A percentile compares a stretch with the other conserved stretches of the same genome.
Conservation (phyloP, 257 asterid genomes). For the Salvia splendens region DNA sequence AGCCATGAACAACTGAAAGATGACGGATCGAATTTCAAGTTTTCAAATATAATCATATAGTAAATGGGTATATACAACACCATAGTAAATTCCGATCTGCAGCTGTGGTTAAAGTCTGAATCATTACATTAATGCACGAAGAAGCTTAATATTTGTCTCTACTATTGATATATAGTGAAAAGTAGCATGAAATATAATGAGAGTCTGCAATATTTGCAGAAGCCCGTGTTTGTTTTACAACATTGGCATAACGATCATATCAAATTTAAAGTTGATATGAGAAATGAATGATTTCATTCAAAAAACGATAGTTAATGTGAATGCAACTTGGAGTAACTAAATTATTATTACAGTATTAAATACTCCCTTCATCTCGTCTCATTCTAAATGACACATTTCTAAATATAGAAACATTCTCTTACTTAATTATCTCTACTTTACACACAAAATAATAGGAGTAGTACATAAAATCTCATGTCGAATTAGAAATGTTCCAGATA, state of each 20-base stretch:
- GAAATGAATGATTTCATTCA: slow-evolving; percentile 4
- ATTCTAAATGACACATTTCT: no score
- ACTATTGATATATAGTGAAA: neutral
- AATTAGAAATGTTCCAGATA: no score
- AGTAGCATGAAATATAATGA: neutral
- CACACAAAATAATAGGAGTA: no score
- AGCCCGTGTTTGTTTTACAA: slow-evolving; percentile 3
- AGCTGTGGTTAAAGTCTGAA: neutral
- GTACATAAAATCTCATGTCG: no score
- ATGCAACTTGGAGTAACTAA: neutral
- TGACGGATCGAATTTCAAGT: neutral
- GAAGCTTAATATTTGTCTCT: slow-evolving; percentile 12
- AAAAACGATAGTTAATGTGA: neutral
- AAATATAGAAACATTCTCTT: no score
- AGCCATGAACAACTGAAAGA: neutral
- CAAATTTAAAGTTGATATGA: slow-evolving; percentile 17
- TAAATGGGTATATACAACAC: neutral
- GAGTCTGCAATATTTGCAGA: slow-evolving; percentile 21
- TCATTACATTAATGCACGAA: slow-evolving; percentile 7
- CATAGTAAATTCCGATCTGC: neutral
- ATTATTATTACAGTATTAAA: no score
- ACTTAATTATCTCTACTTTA: no score
- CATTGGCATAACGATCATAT: neutral
- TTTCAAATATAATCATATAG: neutral
- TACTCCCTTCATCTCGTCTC: no score